phyloP scores from a whole-genome alignment of 306 rosid genomes.

The Cicer bijugum region DNA sequence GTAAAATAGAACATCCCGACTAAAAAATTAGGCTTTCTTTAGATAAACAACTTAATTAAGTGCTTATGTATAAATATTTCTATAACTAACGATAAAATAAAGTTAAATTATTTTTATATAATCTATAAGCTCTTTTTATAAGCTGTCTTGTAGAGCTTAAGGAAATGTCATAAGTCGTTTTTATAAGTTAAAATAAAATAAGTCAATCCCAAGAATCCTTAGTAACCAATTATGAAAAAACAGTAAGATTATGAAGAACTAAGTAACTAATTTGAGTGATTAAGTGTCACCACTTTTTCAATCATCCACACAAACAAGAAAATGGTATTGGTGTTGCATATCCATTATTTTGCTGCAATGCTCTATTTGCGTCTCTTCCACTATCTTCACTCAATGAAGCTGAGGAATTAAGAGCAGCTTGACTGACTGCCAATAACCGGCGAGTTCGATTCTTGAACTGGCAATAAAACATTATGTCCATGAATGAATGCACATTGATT shows the following conservation, averaged over 20 bases:
- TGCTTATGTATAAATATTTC: no score
- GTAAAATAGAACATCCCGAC: constrained; percentile 6
- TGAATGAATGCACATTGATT: constrained; percentile 41
- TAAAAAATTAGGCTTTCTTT: background rate
- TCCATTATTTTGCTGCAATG: constrained; percentile 49
- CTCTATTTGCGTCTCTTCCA: constrained; percentile 41
- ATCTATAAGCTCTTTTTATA: no score
- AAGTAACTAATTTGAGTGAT: constrained; percentile 2
- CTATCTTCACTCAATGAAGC: constrained; percentile 38
- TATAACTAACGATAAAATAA: no score
- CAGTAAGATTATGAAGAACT: constrained; percentile 5
- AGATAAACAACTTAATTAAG: no score
- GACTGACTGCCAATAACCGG: constrained; percentile 47
- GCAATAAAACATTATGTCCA: constrained; percentile 50
- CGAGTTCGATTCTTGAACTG: constrained; percentile 43
- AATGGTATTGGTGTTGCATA: constrained; percentile 43
- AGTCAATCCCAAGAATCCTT: no score
- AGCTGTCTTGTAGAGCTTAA: no score
- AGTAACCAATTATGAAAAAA: constrained; percentile 27
- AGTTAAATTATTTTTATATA: no score
- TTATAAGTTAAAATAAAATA: no score
- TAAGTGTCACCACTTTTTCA: constrained; percentile 9
- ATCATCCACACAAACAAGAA: constrained; percentile 55
- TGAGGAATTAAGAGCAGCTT: constrained; percentile 46
- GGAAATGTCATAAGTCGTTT: no score